Evolutionary conservation across 2,329 filamentous ascomycete species (phyloP).

Genomic region (Diaporthe longicolla): DNA sequence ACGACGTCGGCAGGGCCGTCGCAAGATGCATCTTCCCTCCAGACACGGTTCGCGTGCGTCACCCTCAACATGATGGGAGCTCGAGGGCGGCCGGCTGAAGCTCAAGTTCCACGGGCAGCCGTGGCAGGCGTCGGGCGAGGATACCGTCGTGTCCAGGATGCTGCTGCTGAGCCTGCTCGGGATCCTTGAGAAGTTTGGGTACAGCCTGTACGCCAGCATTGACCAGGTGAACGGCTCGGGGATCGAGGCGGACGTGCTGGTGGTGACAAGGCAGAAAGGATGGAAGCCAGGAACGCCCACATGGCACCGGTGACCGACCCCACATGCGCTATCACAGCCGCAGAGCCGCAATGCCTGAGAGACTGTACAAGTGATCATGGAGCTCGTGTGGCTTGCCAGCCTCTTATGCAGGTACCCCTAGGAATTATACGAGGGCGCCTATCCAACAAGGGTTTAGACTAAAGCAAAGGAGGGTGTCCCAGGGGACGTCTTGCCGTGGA

Average conservation of each 20-base stretch:
- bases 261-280: conserved; percentile 38
- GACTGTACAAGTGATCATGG: no score
- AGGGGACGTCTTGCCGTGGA: no score
- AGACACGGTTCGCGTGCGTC: conserved; percentile 49
- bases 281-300: conserved; percentile 40
- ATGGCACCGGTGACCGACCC: conserved; percentile 30
- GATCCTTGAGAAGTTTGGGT: conserved; percentile 53
- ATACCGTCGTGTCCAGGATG: conserved; percentile 42
- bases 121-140: conserved; percentile 50
- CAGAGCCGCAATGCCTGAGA: no score
- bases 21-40: conserved; percentile 35
- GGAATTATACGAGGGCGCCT: no score
- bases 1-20: conserved; percentile 2
- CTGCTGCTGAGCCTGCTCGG: conserved; percentile 54
- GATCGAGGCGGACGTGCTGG: conserved; percentile 42
- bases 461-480: no score
- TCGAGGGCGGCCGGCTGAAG: conserved; percentile 45
- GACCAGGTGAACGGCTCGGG: conserved; percentile 47
- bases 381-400: no score
- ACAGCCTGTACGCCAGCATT: conserved; percentile 56
- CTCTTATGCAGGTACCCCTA: no score
- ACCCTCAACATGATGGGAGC: conserved; percentile 48
- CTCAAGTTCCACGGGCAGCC: conserved; percentile 54
- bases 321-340: no score
- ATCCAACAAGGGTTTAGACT: no score